Evolutionary conservation across 2,329 filamentous ascomycete genomes (phyloP), one percentile per base, ranked within the genome.

Genomic region (Sphaerostilbella broomeana): DNA sequence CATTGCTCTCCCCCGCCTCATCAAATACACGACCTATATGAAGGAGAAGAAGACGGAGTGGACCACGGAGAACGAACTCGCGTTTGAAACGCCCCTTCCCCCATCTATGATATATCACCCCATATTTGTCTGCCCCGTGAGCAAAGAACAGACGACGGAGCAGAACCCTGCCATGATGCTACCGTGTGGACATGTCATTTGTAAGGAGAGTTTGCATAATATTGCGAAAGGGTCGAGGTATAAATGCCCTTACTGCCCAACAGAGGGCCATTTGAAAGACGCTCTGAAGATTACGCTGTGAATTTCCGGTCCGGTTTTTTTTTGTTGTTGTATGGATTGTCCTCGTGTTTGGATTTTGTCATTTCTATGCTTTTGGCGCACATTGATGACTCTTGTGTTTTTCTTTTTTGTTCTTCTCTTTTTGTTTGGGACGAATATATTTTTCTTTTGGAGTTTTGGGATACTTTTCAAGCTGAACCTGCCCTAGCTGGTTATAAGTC

Each of bases 111-210:
- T 81, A 34, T 98, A 94, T 68, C 92, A 98, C 61, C 85, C 85
- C 40, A 95, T 98, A 56, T 98, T 98, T 58, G 92, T 98, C 28
- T 98, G 92, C 56, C 92, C 92, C 0, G 92, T 98, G 5, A 89
- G 84, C 53, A 97, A 97, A 61, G 92, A 95, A 58, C 92, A 98
- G 62, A 88, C 85, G 0, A 98, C 90, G 0, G 88, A 94, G 54
- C 67, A 73, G 17, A 98, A 98, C 59, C 92, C 92, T 9, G 88
- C 92, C 2, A 94, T 97, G 84, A 92, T 95, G 77, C 80, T 98
- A 56, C 85, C 86, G 0, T 98, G 92, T 56, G 90, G 92, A 5
- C 92, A 98, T 64, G 90, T 95, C 37, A 81, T 98, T 44, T 89
- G 88, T 13, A 76, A 81, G 48, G 89, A 95, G 55, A 88, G 83